A percentile compares a stretch with the other conserved stretches of the same genome.
phyloP scores from a whole-genome alignment of 805 yeast genomes.

The Huiozyma sinensis region DNA sequence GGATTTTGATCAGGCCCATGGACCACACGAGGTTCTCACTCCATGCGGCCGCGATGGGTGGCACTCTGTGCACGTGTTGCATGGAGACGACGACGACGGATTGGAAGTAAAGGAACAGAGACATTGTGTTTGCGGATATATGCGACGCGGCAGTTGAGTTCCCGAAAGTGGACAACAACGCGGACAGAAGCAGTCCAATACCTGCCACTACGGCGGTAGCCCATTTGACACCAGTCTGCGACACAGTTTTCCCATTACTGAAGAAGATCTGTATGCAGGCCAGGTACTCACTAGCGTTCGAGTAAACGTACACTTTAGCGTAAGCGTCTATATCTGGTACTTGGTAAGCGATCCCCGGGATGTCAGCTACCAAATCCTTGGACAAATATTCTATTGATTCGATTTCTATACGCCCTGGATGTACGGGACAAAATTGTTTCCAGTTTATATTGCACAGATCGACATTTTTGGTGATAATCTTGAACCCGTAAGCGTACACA shows the following conservation, averaged over 20 bases:
- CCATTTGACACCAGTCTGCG: conserved; percentile 81
- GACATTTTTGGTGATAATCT: conserved; percentile 44
- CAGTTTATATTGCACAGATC: conserved; percentile 56
- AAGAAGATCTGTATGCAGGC: conserved; percentile 73
- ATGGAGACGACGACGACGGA: conserved; percentile 73
- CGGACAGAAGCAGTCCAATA: conserved; percentile 73
- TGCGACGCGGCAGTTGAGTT: conserved; percentile 84
- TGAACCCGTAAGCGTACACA: conserved; percentile 81
- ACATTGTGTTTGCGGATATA: conserved; percentile 75
- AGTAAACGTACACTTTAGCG: conserved; percentile 45
- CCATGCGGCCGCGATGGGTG: conserved; percentile 92
- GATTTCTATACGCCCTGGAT: conserved; percentile 71
- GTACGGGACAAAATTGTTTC: conserved; percentile 85
- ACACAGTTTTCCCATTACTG: conserved; percentile 68
- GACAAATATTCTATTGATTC: conserved; percentile 57
- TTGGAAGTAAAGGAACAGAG: conserved; percentile 81
- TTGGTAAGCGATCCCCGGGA: conserved; percentile 78
- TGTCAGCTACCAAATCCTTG: conserved; percentile 36
- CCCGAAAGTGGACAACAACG: conserved; percentile 73
- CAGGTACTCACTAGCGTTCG: conserved; percentile 33
- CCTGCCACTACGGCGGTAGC: conserved; percentile 89
- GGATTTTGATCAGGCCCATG: conserved; percentile 72
- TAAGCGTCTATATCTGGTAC: conserved; percentile 85
- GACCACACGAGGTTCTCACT: conserved; percentile 90
- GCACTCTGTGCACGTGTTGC: conserved; percentile 77